Conservation (phyloP, 164 flowering plant genomes). For the Macadamia tetraphylla region DNA sequence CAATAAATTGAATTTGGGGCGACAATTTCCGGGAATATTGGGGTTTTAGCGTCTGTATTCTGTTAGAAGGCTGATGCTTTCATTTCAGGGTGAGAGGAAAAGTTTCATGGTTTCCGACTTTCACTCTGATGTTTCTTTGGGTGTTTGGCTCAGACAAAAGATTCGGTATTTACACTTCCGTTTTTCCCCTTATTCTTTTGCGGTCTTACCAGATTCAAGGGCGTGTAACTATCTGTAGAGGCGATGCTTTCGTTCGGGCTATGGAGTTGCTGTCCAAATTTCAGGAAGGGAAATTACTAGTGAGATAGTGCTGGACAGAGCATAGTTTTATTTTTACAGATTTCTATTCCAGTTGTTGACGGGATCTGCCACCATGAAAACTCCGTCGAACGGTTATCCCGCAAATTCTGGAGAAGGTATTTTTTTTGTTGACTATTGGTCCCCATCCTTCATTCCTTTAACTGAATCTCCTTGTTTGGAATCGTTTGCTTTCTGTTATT, state of each 20-base stretch:
- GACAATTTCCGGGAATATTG: background rate
- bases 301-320: too few species aligned
- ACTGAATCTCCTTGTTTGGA: too few species aligned
- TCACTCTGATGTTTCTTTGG: background rate
- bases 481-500: background rate
- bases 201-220: background rate
- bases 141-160: background rate
- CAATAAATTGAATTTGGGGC: background rate
- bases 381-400: conserved; percentile 60
- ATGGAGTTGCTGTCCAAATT: too few species aligned
- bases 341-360: background rate
- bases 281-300: background rate
- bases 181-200: too few species aligned
- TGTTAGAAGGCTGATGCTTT: too few species aligned
- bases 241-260: too few species aligned
- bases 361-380: conserved; percentile 48
- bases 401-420: conserved; percentile 67
- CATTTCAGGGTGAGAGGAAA: too few species aligned
- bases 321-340: background rate
- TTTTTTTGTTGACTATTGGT: background rate
- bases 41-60: background rate
- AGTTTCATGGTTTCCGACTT: too few species aligned
- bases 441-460: background rate
- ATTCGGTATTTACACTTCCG: too few species aligned
- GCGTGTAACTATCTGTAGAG: background rate